Conservation (phyloP, 768 basidiomycete genomes). For the Amanita subjunquillea region DNA sequence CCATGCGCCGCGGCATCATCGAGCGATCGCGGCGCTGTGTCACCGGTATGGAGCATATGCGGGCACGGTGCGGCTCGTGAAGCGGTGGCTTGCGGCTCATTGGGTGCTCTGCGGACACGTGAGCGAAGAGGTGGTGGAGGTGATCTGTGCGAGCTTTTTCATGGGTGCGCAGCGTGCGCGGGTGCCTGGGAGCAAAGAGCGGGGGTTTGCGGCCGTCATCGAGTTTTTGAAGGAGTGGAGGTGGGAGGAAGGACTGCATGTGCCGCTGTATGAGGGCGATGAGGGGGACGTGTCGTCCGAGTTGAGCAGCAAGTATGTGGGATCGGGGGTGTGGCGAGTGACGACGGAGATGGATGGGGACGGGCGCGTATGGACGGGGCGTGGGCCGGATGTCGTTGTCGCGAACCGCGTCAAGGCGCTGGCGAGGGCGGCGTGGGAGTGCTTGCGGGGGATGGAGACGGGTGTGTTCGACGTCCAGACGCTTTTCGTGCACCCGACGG, state of each 20-base stretch:
- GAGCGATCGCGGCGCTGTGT: constrained; percentile 66
- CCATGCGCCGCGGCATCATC: constrained; percentile 77
- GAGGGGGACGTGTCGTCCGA: constrained; percentile 11
- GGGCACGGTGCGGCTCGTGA: constrained; percentile 77
- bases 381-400: constrained; percentile 57
- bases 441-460: constrained; percentile 40
- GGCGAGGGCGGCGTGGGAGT: constrained; percentile 65
- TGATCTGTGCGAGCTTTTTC: constrained; percentile 76
- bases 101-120: constrained; percentile 74
- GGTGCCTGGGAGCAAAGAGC: constrained; percentile 65
- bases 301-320: not conserved
- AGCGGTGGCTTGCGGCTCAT: constrained; percentile 89
- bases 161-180: constrained; percentile 10
- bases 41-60: constrained; percentile 76
- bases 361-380: constrained; percentile 70
- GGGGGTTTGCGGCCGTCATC: constrained; percentile 69
- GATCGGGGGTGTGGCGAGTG: constrained; percentile 58
- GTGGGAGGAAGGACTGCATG: constrained; percentile 65
- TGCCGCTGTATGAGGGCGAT: constrained; percentile 53
- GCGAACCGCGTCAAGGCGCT: constrained; percentile 65
- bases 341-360: constrained; percentile 66
- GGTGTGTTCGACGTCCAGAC: constrained; percentile 47
- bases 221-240: constrained; percentile 74
- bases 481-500: constrained; percentile 77
- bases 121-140: constrained; percentile 70